A percentile compares a stretch with the other conserved stretches of the same genome.
Conservation (phyloP, 148 eudicot genomes). For the Oxyria digyna region DNA sequence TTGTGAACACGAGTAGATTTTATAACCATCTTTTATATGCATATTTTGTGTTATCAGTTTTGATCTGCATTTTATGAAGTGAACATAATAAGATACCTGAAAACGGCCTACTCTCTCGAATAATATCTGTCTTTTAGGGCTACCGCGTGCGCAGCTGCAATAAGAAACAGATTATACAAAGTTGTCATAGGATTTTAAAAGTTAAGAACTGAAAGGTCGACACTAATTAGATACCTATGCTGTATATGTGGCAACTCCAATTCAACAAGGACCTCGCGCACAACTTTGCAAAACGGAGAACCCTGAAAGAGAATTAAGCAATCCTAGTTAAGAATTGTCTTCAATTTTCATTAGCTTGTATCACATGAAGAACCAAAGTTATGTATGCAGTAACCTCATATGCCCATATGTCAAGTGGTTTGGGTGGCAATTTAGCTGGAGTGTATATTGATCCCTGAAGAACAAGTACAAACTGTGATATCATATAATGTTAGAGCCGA, state of each 20-base stretch:
- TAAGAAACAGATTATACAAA: slow-evolving; percentile 4
- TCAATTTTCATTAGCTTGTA: background rate
- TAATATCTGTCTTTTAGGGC: slow-evolving; percentile 77
- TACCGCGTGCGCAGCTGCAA: slow-evolving; percentile 95
- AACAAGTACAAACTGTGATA: slow-evolving; percentile 3
- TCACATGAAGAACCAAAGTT: background rate
- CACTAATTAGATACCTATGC: slow-evolving; percentile 38
- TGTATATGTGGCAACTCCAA: slow-evolving; percentile 87
- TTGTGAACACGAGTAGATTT: background rate
- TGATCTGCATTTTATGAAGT: background rate
- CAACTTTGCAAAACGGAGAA: slow-evolving; percentile 95
- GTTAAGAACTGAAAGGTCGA: background rate
- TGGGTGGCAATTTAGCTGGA: slow-evolving; percentile 74
- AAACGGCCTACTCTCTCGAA: slow-evolving; percentile 71
- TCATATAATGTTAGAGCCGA: background rate
- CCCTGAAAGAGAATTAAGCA: slow-evolving; percentile 36
- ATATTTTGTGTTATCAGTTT: background rate
- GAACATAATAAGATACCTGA: slow-evolving; percentile 34
- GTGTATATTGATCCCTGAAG: slow-evolving; percentile 66
- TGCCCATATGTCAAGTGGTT: slow-evolving; percentile 89
- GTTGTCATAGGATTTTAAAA: background rate
- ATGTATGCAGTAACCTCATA: slow-evolving; percentile 50
- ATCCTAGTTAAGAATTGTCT: background rate
- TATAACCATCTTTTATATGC: background rate
- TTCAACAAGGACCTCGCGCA: slow-evolving; percentile 94